Evolutionary conservation across 1,284 basidiomycete species (phyloP).

Genomic region (Macrocybe sp.): DNA sequence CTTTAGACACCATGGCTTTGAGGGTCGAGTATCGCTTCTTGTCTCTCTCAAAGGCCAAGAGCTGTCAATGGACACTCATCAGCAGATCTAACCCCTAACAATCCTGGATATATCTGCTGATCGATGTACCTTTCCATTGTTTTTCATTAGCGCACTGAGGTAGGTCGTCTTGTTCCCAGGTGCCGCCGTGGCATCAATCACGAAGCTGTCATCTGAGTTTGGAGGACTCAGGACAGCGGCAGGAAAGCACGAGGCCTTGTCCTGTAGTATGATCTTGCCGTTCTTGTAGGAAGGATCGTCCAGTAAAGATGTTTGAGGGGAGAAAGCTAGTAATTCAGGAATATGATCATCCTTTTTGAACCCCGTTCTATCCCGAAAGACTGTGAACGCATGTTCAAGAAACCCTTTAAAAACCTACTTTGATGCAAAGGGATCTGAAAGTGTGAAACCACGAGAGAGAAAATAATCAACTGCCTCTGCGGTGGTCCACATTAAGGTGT

Average conservation of each 20-base stretch:
- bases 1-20: slow-evolving; percentile 75
- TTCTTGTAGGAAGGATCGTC: slow-evolving; percentile 58
- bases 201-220: slow-evolving; percentile 41
- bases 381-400: slow-evolving; percentile 6
- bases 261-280: slow-evolving; percentile 90
- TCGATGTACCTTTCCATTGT: slow-evolving; percentile 64
- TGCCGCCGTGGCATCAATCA: slow-evolving; percentile 94
- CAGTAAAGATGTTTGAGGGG: slow-evolving; percentile 57
- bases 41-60: slow-evolving; percentile 87
- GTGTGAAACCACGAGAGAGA: slow-evolving; percentile 45
- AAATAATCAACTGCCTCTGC: slow-evolving; percentile 56
- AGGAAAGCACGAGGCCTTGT: slow-evolving; percentile 97
- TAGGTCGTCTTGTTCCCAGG: slow-evolving; percentile 99
- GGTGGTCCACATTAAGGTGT: slow-evolving; percentile 65
- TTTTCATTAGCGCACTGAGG: slow-evolving; percentile 81
- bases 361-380: slow-evolving; percentile 37
- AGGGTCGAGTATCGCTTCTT: slow-evolving; percentile 76
- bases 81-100: slow-evolving; percentile 4
- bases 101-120: not conserved
- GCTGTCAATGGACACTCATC: slow-evolving; percentile 30
- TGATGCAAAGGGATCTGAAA: slow-evolving; percentile 47
- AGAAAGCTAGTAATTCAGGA: slow-evolving; percentile 75
- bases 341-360: slow-evolving; percentile 79
- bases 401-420: slow-evolving; percentile 30
- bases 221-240: slow-evolving; percentile 76